These are phyloP conservation scores for Leptosphaerulina australis DNA, from an alignment of 2,329 filamentous ascomycete species.

Conservation along the genomic window DNA sequence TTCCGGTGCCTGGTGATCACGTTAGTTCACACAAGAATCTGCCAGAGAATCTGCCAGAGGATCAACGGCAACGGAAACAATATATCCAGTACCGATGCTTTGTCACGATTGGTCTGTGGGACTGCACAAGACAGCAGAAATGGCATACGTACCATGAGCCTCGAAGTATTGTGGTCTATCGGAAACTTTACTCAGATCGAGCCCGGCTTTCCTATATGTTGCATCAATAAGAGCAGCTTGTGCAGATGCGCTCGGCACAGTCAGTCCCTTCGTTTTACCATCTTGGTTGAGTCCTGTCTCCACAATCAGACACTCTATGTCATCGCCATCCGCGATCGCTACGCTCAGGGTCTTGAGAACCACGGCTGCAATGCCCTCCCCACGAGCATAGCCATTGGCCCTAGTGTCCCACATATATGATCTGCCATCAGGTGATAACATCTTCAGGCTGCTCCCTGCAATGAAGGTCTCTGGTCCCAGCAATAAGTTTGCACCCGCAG, in stretches of 20 bases:
- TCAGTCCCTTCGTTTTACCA: slow-evolving; percentile 50
- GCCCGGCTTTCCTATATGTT: slow-evolving; percentile 47
- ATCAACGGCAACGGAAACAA: no score
- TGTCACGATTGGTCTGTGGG: no score
- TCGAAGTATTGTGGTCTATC: slow-evolving; percentile 45
- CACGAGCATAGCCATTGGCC: slow-evolving; percentile 59
- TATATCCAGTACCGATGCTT: no score
- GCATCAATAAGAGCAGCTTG: slow-evolving; percentile 42
- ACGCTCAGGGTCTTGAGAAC: slow-evolving; percentile 58
- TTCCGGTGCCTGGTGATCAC: no score
- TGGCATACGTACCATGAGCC: no score
- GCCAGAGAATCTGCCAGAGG: no score
- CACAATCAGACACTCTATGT: slow-evolving; percentile 50
- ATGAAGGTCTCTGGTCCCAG: slow-evolving; percentile 28
- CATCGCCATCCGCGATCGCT: slow-evolving; percentile 56
- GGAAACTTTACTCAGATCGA: slow-evolving; percentile 30
- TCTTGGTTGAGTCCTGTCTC: slow-evolving; percentile 48
- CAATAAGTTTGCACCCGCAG: slow-evolving; percentile 20
- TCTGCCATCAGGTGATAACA: slow-evolving; percentile 40
- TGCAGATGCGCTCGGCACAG: slow-evolving; percentile 53
- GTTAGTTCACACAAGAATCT: no score
- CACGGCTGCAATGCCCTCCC: slow-evolving; percentile 59
- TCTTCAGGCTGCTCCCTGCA: slow-evolving; percentile 33
- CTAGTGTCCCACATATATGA: slow-evolving; percentile 42
- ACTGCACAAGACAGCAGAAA: no score